Base-by-base conservation (phyloP, 495 filamentous ascomycete genomes). In the Trichodelitschia bisporula region DNA sequence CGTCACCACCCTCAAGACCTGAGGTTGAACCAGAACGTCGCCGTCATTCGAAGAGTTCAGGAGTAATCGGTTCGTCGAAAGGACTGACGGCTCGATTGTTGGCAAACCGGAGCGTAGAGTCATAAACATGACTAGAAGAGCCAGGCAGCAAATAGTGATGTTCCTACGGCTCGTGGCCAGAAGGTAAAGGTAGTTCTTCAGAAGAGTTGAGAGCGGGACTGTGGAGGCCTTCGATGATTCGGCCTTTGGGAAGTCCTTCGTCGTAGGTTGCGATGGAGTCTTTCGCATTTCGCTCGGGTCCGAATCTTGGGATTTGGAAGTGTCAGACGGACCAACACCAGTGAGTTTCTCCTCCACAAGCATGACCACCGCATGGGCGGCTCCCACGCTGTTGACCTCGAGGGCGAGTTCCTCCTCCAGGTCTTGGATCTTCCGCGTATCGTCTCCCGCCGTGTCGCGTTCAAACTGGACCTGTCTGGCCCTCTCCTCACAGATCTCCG, bases 101-200 rank as follows among this genome's bases (percentile, higher is more conserved):
- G n/a, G n/a, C n/a, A n/a, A 24, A 29, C 26, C 26, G 8, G 10
- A 11, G 8, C 5, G 5, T 14, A 29, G 5, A 5, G 29, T 18
- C 18, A 31, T 4, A 6, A 31, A 9, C 9, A 31, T 9, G 5
- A 31, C 29, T n/a, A 31, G 9, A 10, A 21, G 8, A 8, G 5
- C 9, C 16, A 84, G 56, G 2, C 71, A 33, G 1, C 61, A 51
- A 27, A 89, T 72, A 3, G 60, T 56, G 1, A 84, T 50, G 40
- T 89, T 89, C 39, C 69, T 66, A 28, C 56, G 56, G 43, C 90
- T 79, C 23, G 59, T 56, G 19, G 72, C 57, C 5, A 74, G 51
- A 1, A 80, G 62, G 21, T 62, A 58, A 36, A 77, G 43, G 15
- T 77, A 78, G 36, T 77, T 74, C 20, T 64, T 45, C 13, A 86